Conservation (phyloP, 495 filamentous ascomycete species). For the Neurospora sp. region DNA sequence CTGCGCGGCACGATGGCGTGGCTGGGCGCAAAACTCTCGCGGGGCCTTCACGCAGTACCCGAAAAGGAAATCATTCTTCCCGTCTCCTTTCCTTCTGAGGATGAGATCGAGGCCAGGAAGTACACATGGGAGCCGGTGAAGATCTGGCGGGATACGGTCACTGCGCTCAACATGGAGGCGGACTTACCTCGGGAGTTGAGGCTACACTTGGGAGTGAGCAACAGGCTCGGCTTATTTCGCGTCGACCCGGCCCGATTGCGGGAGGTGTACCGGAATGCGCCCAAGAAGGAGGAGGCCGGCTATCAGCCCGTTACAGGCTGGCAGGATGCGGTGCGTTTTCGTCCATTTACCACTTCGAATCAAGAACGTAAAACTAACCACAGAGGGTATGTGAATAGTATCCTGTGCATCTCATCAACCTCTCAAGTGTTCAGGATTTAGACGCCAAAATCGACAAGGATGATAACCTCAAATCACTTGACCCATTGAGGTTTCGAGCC, state of each 20-base stretch:
- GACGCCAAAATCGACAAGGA: constrained; percentile 44
- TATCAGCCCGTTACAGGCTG: constrained; percentile 74
- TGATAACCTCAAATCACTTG: constrained; percentile 37
- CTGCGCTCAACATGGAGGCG: constrained; percentile 49
- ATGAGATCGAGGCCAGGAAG: constrained; percentile 38
- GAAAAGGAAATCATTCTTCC: constrained; percentile 54
- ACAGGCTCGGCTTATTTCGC: constrained; percentile 62
- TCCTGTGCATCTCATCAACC: constrained; percentile 70
- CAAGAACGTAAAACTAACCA: not conserved
- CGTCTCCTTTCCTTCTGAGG: constrained; percentile 46
- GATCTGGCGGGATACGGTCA: constrained; percentile 71
- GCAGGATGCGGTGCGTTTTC: constrained; percentile 58
- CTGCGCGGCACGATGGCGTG: constrained; percentile 29
- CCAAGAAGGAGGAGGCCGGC: constrained; percentile 53
- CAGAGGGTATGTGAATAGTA: constrained; percentile 37
- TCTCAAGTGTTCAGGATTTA: constrained; percentile 63
- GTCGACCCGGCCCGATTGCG: constrained; percentile 50
- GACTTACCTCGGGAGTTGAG: constrained; percentile 40
- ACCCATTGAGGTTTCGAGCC: constrained; percentile 64
- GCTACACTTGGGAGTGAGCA: constrained; percentile 52
- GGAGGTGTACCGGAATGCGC: constrained; percentile 67
- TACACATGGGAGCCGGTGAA: constrained; percentile 55
- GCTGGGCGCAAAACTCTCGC: constrained; percentile 33
- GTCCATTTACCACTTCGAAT: not conserved
- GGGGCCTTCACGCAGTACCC: constrained; percentile 31